Evolutionary conservation across 345 rosid genomes (phyloP).

Genomic region (Aurinia saxatilis): DNA sequence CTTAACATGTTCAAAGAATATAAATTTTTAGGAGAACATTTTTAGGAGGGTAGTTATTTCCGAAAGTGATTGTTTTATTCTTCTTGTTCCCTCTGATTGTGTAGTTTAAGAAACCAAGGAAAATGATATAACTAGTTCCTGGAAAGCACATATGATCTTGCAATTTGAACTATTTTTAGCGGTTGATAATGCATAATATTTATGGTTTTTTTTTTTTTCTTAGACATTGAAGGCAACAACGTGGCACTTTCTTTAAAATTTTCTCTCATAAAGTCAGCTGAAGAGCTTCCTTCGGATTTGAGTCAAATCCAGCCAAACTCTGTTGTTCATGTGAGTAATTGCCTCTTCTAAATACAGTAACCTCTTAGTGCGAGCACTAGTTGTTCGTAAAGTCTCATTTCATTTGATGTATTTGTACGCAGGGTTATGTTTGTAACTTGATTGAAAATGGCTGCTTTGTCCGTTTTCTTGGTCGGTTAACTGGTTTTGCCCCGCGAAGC

Average conservation of each 20-base stretch:
- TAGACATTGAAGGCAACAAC: constrained; percentile 70
- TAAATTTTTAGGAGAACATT: background rate
- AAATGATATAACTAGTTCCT: background rate
- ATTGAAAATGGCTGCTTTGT: constrained; percentile 93
- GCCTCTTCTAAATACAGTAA: constrained; percentile 6
- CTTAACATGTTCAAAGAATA: background rate
- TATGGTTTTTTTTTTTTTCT: constrained; percentile 14
- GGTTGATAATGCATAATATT: background rate
- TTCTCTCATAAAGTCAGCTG: constrained; percentile 56
- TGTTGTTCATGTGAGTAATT: constrained; percentile 59
- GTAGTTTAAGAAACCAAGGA: background rate
- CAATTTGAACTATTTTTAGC: background rate
- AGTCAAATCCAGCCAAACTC: constrained; percentile 53
- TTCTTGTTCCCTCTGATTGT: background rate
- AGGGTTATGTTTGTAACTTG: constrained; percentile 90
- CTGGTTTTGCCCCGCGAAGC: constrained; percentile 87
- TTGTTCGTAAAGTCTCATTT: background rate
- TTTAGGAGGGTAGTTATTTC: background rate
- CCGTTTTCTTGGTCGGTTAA: constrained; percentile 91
- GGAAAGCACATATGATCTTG: background rate
- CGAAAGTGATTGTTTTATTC: background rate
- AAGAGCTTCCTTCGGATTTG: constrained; percentile 68
- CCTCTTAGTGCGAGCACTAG: background rate
- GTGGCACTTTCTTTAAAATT: constrained; percentile 77
- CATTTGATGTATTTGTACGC: constrained; percentile 12